Conservation (phyloP, 2,329 filamentous ascomycete genomes). For the Harringtonia lauricola region DNA sequence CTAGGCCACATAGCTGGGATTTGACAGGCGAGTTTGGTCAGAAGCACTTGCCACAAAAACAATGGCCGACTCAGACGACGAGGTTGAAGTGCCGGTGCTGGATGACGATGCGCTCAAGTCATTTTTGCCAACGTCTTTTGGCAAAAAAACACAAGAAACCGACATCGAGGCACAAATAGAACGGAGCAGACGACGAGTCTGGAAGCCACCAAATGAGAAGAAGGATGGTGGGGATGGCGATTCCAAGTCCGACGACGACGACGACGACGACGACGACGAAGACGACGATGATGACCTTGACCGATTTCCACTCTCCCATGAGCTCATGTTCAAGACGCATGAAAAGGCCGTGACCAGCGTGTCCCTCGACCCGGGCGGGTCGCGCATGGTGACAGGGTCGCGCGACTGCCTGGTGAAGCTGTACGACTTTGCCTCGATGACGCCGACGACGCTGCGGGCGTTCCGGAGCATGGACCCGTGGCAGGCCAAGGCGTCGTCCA, state of each 20-base stretch:
- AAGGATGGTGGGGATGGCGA: constrained; percentile 14
- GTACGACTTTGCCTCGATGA: constrained; percentile 93
- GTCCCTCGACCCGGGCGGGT: constrained; percentile 75
- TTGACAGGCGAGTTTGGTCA: too few relatives aligned
- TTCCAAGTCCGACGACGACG: constrained; percentile 9
- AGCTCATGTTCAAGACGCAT: constrained; percentile 86
- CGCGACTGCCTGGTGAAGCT: constrained; percentile 86
- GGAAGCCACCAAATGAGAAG: constrained; percentile 22
- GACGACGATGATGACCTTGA: constrained; percentile 63
- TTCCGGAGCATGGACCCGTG: constrained; percentile 90
- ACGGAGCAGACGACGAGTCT: constrained; percentile 53
- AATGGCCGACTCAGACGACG: constrained; percentile 47
- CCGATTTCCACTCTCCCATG: constrained; percentile 85
- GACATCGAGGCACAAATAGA: constrained; percentile 75
- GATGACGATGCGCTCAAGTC: constrained; percentile 57
- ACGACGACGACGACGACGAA: constrained; percentile 19
- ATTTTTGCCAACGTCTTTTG: constrained; percentile 75
- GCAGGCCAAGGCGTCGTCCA: constrained; percentile 56
- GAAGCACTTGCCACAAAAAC: too few relatives aligned
- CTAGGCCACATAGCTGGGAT: too few relatives aligned
- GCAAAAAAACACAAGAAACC: constrained; percentile 64
- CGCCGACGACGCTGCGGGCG: constrained; percentile 82
- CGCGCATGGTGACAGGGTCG: constrained; percentile 78
- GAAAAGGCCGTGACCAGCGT: constrained; percentile 76
- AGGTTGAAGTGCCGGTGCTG: constrained; percentile 43